Evolutionary conservation across 2,329 filamentous ascomycete genomes (phyloP), one percentile per base, ranked within the genome.

Genomic region (Hypomyces perniciosus): DNA sequence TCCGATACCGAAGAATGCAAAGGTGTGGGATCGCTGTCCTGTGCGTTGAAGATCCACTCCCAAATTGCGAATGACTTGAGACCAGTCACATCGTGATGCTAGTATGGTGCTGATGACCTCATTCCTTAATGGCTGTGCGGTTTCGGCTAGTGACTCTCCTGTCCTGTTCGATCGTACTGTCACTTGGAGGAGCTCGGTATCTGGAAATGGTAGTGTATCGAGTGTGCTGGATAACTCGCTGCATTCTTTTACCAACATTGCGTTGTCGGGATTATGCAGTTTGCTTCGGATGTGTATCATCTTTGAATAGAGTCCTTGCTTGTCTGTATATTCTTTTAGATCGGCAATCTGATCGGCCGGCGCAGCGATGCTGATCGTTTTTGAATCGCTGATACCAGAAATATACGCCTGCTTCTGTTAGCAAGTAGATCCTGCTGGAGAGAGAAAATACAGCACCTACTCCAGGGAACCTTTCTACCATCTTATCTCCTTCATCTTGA

Each of bases 281-380:
- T 54, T 56, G 43, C 56, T 50, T 10, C 52, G 50, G 31, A 57
- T 56, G n/a, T 57, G 56, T 30, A 57, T 45, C 30, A 51, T 46
- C 44, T 53, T 56, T 12, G 52, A 50, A n/a, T 46, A 49, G n/a
- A 54, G 52, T 2, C 56, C 52, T 13, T 51, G 35, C 12, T 47
- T 30, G 20, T 55, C 56, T 6, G 51, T 44, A n/a, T 50, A 54
- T 3, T 47, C 48, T 29, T 38, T 51, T 4, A 56, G 44, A 27
- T 42, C 35, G 6, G 45, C n/a, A 39, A 57, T 34, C n/a, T 53
- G 47, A 34, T 35, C 40, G 8, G 51, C 43, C 3, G 56, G 48
- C n/a, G 50, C 54, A 38, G 55, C 53, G 28, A 57, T 27, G 41
- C 52, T 54, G 13, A 53, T 51, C 13, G 41, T 56, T 26, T 51